A percentile compares a stretch with the other conserved stretches of the same genome.
phyloP scores from a whole-genome alignment of 208 protist species.

The Wallacemonas sp. region DNA sequence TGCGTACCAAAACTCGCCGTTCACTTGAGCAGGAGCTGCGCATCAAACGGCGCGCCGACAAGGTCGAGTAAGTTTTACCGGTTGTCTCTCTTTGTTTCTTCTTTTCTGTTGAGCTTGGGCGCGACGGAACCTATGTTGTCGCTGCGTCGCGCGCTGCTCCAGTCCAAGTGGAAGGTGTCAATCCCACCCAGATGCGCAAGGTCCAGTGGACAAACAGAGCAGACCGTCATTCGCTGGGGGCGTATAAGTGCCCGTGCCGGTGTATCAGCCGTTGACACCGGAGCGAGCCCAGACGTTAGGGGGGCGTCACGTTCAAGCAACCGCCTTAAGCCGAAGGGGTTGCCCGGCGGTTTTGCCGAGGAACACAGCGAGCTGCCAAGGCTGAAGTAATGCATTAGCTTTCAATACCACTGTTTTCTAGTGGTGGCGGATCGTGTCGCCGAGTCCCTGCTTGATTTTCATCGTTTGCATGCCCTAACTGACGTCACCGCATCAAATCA shows the following conservation, averaged over 20 bases:
- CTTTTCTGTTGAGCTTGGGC: no score
- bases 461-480: no score
- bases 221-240: conserved; percentile 16
- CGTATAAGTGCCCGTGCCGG: conserved; percentile 24
- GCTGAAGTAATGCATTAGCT: conserved; percentile 4
- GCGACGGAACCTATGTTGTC: no score
- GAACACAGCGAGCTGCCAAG: conserved; percentile 17
- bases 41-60: background rate
- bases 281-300: background rate
- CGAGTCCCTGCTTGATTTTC: no score
- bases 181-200: no score
- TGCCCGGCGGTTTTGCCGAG: conserved; percentile 24
- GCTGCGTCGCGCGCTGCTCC: background rate
- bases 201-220: background rate
- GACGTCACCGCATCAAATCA: no score
- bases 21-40: background rate
- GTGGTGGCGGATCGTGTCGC: no score
- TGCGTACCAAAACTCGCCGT: background rate
- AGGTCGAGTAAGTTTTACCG: no score
- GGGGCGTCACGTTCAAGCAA: conserved; percentile 15
- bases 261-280: conserved; percentile 17
- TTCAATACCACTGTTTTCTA: no score
- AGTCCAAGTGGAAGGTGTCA: background rate
- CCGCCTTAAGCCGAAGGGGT: conserved; percentile 14
- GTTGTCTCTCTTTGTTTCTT: no score